A percentile compares a stretch with the other conserved stretches of the same genome.
These are phyloP conservation scores for Xylariaceae sp. DNA, from an alignment of 2,329 filamentous ascomycete genomes.

Conservation along the genomic window DNA sequence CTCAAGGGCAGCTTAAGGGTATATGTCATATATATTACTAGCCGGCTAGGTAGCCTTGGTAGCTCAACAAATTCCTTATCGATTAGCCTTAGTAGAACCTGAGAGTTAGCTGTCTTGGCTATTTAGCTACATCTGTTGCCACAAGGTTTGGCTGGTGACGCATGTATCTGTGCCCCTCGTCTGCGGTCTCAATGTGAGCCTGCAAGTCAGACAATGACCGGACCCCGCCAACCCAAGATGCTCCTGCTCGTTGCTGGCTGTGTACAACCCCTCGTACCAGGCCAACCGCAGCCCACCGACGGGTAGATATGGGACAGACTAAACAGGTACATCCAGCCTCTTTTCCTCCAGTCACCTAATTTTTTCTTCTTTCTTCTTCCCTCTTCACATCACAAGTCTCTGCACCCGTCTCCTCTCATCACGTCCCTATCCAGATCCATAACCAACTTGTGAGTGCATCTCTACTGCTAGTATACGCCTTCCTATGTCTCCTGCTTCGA, in stretches of 20 bases:
- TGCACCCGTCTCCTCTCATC: neutral
- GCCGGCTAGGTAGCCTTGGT: neutral
- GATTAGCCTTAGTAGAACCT: constrained; percentile 5
- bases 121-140: constrained; percentile 3
- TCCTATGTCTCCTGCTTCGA: constrained; percentile 1
- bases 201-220: constrained; percentile 17
- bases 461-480: neutral
- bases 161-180: constrained; percentile 24
- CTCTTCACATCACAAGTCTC: constrained; percentile 9
- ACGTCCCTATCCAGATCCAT: neutral
- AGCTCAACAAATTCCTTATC: constrained; percentile 23
- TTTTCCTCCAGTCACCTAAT: constrained; percentile 4
- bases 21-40: no score
- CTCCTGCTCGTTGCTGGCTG: neutral
- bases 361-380: constrained; percentile 14
- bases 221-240: constrained; percentile 22
- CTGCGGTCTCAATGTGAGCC: neutral
- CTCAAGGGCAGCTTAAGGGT: no score
- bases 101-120: no score
- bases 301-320: neutral
- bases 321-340: constrained; percentile 23
- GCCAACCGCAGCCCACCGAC: constrained; percentile 11
- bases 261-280: constrained; percentile 7
- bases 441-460: constrained; percentile 17
- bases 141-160: neutral